Base-by-base conservation (phyloP, 2,329 filamentous ascomycete species). In the Apiospora rasikravindrae region DNA sequence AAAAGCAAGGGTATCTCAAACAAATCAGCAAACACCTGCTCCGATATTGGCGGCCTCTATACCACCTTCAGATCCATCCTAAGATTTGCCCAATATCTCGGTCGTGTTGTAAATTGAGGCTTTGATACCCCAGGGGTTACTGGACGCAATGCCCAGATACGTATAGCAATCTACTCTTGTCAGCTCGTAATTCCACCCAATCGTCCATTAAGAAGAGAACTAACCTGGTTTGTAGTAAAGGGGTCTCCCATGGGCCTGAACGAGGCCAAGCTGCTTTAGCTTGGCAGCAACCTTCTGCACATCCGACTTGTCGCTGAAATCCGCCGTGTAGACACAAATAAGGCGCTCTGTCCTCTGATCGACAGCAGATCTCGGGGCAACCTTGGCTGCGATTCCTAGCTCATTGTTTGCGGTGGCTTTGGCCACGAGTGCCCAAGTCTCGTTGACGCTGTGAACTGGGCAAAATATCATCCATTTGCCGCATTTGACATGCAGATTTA, bases 391-490 rank as follows among this genome's bases (percentile, higher is more conserved):
- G 51, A 90, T 88, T 0, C 94, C 94, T 2, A 97, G 87, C 74
- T 92, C 87, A 73, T 92, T 91, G 42, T 89, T 87, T 16, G 89
- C 88, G 0, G 93, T 93, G 2, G 89, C 93, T 69, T 86, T 86
- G 5, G 91, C 93, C 13, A 97, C 85, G 11, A 86, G 83, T 7
- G 83, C 85, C 95, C 94, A 96, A 7, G 89, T 82, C 3, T 86
- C 84, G 74, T 92, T 86, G 22, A 94, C 87, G 42, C 89, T 83
- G 10, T 82, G 78, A 0, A 83, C 78, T 0, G 82, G 77, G 16
- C 88, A 88, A 75, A 94, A 95, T 1, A 96, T 79, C 90, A 95
- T 92, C 93, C 93, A 95, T 89, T 96, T 96, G 70, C 94, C 94
- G 53, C 85, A 84, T 0, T 88, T 85, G 16, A 93, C 86, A 33